These are phyloP conservation scores for Oryza rufipogon DNA, from an alignment of 176 grass and related monocot genomes.

Conservation along the genomic window DNA sequence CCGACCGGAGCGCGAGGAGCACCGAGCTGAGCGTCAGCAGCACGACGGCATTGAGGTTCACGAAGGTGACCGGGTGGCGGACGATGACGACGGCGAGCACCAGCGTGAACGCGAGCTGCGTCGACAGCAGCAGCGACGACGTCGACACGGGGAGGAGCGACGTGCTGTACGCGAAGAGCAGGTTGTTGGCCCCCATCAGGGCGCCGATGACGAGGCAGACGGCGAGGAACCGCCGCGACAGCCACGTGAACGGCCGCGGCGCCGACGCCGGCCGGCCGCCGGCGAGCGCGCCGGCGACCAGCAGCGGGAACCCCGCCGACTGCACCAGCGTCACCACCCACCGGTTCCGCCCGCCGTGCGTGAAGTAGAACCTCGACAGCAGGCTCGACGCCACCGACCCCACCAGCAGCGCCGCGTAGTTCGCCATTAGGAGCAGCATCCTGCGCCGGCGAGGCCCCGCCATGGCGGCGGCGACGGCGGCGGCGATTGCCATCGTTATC, in stretches of 20 bases:
- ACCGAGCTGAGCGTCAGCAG: conserved; percentile 75
- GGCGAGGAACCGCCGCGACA: conserved; percentile 55
- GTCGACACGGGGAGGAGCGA: conserved; percentile 84
- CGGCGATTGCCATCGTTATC: conserved; percentile 20
- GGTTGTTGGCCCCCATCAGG: conserved; percentile 77
- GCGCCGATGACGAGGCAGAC: conserved; percentile 68
- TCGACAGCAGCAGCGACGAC: conserved; percentile 81
- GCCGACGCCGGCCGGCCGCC: conserved; percentile 8
- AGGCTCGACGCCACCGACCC: conserved; percentile 81
- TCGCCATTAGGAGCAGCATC: conserved; percentile 52
- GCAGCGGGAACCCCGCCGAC: conserved; percentile 84
- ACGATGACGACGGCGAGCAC: conserved; percentile 77
- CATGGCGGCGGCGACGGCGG: neutral
- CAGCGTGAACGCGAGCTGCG: conserved; percentile 89
- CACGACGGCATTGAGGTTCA: conserved; percentile 77
- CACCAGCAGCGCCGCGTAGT: conserved; percentile 69
- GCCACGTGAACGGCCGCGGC: conserved; percentile 49
- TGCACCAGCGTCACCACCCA: conserved; percentile 89
- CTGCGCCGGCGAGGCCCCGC: neutral
- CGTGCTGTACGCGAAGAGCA: conserved; percentile 81
- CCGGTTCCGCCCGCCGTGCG: conserved; percentile 66
- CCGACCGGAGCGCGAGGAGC: conserved; percentile 68
- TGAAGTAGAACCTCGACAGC: conserved; percentile 87
- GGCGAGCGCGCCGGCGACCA: conserved; percentile 40
- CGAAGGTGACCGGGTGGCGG: conserved; percentile 78